phyloP scores from a whole-genome alignment of 768 basidiomycete genomes.

The Hypsizygus marmoreus region DNA sequence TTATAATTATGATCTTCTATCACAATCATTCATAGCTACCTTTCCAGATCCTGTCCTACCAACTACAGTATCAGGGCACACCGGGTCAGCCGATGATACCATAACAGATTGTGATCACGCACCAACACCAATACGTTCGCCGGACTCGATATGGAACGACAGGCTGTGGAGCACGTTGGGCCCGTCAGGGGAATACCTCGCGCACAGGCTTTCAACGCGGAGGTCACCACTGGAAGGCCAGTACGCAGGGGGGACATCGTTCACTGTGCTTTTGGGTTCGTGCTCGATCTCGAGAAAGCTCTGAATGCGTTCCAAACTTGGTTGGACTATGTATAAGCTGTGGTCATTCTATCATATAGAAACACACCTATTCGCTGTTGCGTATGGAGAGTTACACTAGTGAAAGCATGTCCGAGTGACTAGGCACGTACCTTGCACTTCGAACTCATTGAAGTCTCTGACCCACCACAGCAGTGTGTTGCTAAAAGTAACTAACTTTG shows the following conservation, averaged over 20 bases:
- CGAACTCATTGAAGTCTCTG: conserved; percentile 40
- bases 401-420: neutral
- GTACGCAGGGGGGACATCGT: conserved; percentile 56
- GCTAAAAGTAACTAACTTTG: conserved; percentile 49
- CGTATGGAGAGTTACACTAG: conserved; percentile 24
- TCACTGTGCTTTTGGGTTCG: conserved; percentile 40
- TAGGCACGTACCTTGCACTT: conserved; percentile 33
- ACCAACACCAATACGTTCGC: conserved; percentile 17
- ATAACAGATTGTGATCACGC: too few relatives aligned
- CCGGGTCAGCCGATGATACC: neutral
- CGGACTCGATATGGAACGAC: conserved; percentile 13
- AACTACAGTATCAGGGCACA: conserved; percentile 14
- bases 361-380: conserved; percentile 40
- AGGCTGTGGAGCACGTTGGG: conserved; percentile 11
- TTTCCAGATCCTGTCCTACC: conserved; percentile 31
- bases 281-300: conserved; percentile 60
- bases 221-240: conserved; percentile 66
- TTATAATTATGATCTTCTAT: conserved; percentile 1
- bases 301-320: conserved; percentile 65
- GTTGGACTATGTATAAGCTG: neutral
- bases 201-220: conserved; percentile 51
- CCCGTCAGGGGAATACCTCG: conserved; percentile 48
- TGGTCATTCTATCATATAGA: neutral
- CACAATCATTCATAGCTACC: conserved; percentile 5
- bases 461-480: conserved; percentile 50